Evolutionary conservation across 2,329 filamentous ascomycete genomes (phyloP), one percentile per base, ranked within the genome.

Genomic region (Penicillium sp.): DNA sequence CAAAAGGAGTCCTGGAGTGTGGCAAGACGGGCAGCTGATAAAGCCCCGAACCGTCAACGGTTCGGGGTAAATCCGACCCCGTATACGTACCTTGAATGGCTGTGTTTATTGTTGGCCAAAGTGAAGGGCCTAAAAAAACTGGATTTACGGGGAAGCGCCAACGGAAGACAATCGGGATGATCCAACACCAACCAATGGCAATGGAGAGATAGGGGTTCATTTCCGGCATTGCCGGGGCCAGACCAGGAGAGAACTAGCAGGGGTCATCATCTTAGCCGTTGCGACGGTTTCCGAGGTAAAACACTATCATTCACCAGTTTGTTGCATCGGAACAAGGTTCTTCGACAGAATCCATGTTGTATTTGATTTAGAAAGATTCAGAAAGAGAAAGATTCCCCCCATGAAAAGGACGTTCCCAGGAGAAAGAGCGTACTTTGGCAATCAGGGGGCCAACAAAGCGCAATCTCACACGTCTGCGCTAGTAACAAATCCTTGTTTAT

Each of bases 21-120:
- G 52, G 51, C 51, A 55, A 53, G 38, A 26, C 46, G 31, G 38
- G 37, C 41, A 51, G 43, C 47, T 40, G 55, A 59, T 54, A 37
- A 36, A 12, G 12, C 28, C n/a, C 47, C 40, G 25, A 40, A 41
- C 59, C 35, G 52, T 42, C 5, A 5, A 37, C 53, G 51, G 56
- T 59, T 61, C 56, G 56, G 58, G 5, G 36, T 33, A 25, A 49
- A 53, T 26, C 55, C 55, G 55, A 51, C 10, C 49, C 47, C 48
- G 40, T 59, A 43, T 30, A 42, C 8, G 28, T 55, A 36, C 52
- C 53, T 40, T 50, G 38, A 55, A 58, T 51, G 46, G 46, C 8
- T 44, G 42, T 48, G 16, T 25, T 38, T 19, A 38, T 37, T 17
- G 10, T 22, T 35, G 22, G 17, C 17, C 36, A 31, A 17, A 19